Conservation (phyloP, 169 alveolate genomes). For the Plasmodium billcollinsi region DNA sequence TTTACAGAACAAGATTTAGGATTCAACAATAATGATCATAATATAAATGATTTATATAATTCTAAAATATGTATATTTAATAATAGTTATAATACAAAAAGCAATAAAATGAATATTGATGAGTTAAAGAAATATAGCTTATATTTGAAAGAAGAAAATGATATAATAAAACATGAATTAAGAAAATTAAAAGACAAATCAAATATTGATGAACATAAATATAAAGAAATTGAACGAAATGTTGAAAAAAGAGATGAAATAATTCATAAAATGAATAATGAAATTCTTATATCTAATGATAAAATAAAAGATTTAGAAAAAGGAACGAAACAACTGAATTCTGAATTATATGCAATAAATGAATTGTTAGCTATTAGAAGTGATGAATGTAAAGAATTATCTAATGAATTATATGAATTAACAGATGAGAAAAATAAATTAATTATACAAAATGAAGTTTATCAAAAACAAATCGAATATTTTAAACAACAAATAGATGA, state of each 20-base stretch:
- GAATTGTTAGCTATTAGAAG: constrained; percentile 67
- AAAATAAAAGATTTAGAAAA: constrained; percentile 64
- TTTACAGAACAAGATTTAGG: constrained; percentile 74
- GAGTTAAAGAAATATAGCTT: constrained; percentile 70
- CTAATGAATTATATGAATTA: constrained; percentile 51
- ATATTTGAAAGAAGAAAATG: constrained; percentile 70
- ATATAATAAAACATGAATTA: constrained; percentile 60
- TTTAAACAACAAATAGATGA: constrained; percentile 57
- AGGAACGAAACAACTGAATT: constrained; percentile 38
- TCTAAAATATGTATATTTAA: constrained; percentile 57
- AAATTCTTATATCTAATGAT: constrained; percentile 61
- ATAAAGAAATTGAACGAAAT: constrained; percentile 56
- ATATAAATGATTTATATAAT: constrained; percentile 22
- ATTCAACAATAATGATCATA: constrained; percentile 10
- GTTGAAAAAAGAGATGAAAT: constrained; percentile 73
- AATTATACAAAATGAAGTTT: constrained; percentile 59
- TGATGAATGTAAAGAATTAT: constrained; percentile 70
- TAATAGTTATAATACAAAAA: not conserved
- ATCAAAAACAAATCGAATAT: constrained; percentile 42
- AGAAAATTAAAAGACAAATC: constrained; percentile 54
- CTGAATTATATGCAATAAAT: constrained; percentile 68
- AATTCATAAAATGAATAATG: constrained; percentile 54
- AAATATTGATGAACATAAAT: constrained; percentile 48
- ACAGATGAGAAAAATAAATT: constrained; percentile 68
- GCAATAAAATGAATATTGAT: not conserved